phyloP scores from a whole-genome alignment of 2,329 filamentous ascomycete species.

The Cladobotryum mycophilum region DNA sequence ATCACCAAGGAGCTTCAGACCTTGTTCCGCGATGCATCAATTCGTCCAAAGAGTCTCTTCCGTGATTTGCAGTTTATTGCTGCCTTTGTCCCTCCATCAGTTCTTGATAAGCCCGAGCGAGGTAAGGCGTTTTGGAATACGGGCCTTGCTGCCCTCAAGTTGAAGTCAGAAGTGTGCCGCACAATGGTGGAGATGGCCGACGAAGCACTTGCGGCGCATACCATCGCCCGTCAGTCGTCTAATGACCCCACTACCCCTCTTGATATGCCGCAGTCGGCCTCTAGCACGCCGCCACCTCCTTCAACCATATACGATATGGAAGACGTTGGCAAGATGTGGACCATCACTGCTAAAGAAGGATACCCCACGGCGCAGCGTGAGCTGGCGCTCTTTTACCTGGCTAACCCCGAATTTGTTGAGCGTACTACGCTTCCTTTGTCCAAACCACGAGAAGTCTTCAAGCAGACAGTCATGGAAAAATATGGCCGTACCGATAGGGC shows the following conservation, averaged over 20 bases:
- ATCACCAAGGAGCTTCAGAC: slow-evolving; percentile 61
- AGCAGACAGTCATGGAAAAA: slow-evolving; percentile 74
- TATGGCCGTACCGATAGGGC: slow-evolving; percentile 40
- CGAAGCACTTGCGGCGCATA: slow-evolving; percentile 54
- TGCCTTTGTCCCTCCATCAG: slow-evolving; percentile 54
- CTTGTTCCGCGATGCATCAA: slow-evolving; percentile 59
- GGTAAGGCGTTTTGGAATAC: slow-evolving; percentile 87
- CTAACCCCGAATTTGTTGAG: slow-evolving; percentile 77
- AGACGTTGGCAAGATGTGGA: slow-evolving; percentile 83
- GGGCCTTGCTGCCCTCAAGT: slow-evolving; percentile 75
- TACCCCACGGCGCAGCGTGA: slow-evolving; percentile 79
- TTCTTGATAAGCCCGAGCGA: slow-evolving; percentile 56
- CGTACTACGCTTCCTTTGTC: slow-evolving; percentile 78
- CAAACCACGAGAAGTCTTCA: slow-evolving; percentile 83
- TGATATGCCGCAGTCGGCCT: slow-evolving; percentile 28
- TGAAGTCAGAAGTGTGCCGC: slow-evolving; percentile 82
- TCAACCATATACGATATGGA: slow-evolving; percentile 62
- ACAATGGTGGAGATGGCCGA: slow-evolving; percentile 64
- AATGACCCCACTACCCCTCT: slow-evolving; percentile 25
- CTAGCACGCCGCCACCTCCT: slow-evolving; percentile 39
- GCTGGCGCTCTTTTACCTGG: slow-evolving; percentile 87
- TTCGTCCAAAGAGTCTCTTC: slow-evolving; percentile 75
- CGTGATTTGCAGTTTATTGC: slow-evolving; percentile 73
- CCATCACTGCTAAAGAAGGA: slow-evolving; percentile 90
- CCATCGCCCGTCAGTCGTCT: slow-evolving; percentile 47